Conservation (phyloP, 78 protist species). For the Monosiga brevicollis region DNA sequence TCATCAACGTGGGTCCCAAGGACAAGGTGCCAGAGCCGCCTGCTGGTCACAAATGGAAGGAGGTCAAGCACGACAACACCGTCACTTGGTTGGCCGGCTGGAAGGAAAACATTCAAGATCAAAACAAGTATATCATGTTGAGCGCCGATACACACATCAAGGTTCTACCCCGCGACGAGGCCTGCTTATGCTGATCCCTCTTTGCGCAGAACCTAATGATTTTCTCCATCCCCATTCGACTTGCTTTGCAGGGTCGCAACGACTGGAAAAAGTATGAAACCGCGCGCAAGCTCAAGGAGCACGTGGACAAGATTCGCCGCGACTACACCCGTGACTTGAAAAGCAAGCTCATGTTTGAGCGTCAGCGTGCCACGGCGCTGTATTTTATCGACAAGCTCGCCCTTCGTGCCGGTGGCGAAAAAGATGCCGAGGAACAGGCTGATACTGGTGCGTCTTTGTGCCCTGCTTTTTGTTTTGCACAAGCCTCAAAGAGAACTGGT, state of each 20-base stretch:
- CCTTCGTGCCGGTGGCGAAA: conserved; percentile 95
- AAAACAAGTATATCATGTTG: conserved; percentile 80
- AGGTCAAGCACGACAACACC: conserved; percentile 7
- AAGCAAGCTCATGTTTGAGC: background rate
- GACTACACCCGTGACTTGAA: conserved; percentile 44
- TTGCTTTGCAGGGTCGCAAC: conserved; percentile 40
- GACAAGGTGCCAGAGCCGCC: conserved; percentile 79
- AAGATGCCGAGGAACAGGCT: conserved; percentile 54
- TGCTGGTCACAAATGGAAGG: conserved; percentile 56
- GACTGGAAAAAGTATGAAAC: conserved; percentile 88
- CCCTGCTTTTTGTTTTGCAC: no score
- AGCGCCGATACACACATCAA: conserved; percentile 57
- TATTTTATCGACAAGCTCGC: conserved; percentile 91
- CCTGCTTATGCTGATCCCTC: no score
- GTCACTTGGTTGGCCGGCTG: conserved; percentile 92
- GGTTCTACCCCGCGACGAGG: no score
- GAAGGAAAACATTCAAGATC: conserved; percentile 66
- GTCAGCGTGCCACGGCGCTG: conserved; percentile 81
- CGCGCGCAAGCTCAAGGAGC: conserved; percentile 78
- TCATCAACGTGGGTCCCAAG: conserved; percentile 79
- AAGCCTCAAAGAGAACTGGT: no score
- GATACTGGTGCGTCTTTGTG: conserved; percentile 1
- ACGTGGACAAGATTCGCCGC: conserved; percentile 59
- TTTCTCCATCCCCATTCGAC: no score
- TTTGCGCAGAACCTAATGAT: no score